Conservation (phyloP, 768 basidiomycete species). For the Strobilomyces dryophilus region DNA sequence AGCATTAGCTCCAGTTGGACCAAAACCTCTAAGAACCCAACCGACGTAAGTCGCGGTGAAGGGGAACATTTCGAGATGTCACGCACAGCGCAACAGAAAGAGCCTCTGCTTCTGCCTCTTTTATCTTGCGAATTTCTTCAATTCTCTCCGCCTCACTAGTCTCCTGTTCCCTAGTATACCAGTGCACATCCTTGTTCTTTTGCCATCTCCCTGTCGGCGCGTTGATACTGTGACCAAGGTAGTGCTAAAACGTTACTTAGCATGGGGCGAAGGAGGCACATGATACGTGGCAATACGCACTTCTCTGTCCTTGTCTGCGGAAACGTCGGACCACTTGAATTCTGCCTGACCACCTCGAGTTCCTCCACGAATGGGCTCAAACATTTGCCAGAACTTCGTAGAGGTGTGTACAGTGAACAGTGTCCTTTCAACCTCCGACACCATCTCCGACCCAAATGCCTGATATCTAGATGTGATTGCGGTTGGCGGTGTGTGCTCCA, state of each 20-base stretch:
- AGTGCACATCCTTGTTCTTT: constrained; percentile 95
- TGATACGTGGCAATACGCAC: constrained; percentile 35
- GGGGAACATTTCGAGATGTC: neutral
- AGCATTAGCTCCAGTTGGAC: constrained; percentile 42
- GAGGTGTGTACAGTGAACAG: no score
- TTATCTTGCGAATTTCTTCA: constrained; percentile 78
- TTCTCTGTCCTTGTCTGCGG: constrained; percentile 91
- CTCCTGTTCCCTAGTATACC: constrained; percentile 74
- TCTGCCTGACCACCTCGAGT: constrained; percentile 89
- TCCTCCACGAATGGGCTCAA: constrained; percentile 83
- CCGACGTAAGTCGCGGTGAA: constrained; percentile 2
- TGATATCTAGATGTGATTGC: constrained; percentile 13
- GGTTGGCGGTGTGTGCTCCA: constrained; percentile 15
- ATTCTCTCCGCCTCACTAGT: constrained; percentile 42
- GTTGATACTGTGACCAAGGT: constrained; percentile 92
- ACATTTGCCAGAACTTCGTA: constrained; percentile 37
- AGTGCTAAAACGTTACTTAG: constrained; percentile 54
- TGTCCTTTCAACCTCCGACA: constrained; percentile 11
- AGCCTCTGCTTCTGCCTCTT: constrained; percentile 88
- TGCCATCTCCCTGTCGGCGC: constrained; percentile 97
- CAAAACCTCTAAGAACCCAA: constrained; percentile 62
- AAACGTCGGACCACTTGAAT: constrained; percentile 89
- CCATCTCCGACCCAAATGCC: constrained; percentile 20
- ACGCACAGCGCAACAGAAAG: constrained; percentile 73
- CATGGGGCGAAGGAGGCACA: neutral